Evolutionary conservation across 768 basidiomycete species (phyloP), one percentile per base, ranked within the genome.

Genomic region (Termitomyces sp.): DNA sequence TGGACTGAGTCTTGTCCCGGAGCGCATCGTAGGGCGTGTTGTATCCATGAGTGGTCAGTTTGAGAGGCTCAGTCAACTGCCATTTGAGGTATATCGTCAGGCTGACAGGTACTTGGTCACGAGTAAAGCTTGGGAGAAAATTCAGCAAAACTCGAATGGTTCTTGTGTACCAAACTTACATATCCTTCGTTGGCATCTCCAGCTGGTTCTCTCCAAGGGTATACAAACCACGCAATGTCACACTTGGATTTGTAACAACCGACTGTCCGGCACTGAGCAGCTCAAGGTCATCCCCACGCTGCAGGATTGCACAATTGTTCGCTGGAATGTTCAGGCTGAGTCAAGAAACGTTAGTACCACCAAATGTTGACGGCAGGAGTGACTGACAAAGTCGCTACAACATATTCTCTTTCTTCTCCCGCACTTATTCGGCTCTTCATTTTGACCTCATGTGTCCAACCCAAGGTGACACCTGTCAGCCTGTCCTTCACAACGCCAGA

Each of bases 111-210:
- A 92, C 91, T 74, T 93, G 91, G 64, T 92, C 91, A 40, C 89
- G 85, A 3, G 92, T 92, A 71, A 89, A 93, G 63, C 89, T 89
- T 36, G 1, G 60, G 12, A 46, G 8, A 44, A 50, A 48, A 43
- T 53, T 45, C 47, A 39, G 49, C 27, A 56, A 9, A 32, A 37
- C 20, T 33, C 37, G 39, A 18, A 44, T 33, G 20, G 44, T 24
- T 8, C 2, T 26, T 40, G 10, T 2, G 45, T 16, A 16, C 46
- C 39, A 32, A 13, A 73, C 87, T 64, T 64, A 88, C 88, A 91
- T 91, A 62, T 91, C 89, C 71, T 92, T 92, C 8, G 90, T 92
- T 3, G 91, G 90, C 87, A 92, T 88, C 68, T 92, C 91, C 30
- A 90, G 69, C 69, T 93, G 91, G 64, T 89, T 91, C 69, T 93